These are phyloP conservation scores for Ustilago xerochloae DNA, from an alignment of 1,284 basidiomycete species.

Conservation along the genomic window DNA sequence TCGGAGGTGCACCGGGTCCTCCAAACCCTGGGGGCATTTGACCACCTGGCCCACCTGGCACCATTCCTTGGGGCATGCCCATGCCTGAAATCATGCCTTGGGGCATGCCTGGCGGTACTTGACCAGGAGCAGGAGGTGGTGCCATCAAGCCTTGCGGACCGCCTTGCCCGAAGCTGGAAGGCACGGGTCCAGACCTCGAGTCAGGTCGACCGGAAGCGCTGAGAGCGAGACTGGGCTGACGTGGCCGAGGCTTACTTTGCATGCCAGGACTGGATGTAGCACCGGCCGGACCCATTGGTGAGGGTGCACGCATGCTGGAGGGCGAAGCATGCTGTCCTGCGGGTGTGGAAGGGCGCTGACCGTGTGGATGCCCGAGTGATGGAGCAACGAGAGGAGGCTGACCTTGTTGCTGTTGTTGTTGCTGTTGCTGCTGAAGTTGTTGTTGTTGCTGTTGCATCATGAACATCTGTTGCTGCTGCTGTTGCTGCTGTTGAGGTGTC, in stretches of 20 bases:
- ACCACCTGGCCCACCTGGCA: conserved; percentile 17
- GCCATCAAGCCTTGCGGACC: conserved; percentile 45
- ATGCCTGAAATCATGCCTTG: conserved; percentile 28
- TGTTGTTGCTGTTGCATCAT: conserved; percentile 40
- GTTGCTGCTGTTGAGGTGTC: conserved; percentile 41
- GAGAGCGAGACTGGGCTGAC: conserved; percentile 43
- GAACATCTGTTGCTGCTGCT: conserved; percentile 37
- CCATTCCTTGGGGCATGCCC: conserved; percentile 29
- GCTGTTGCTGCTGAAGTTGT: conserved; percentile 45
- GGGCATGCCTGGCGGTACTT: conserved; percentile 35
- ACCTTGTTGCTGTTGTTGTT: conserved; percentile 46
- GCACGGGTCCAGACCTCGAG: conserved; percentile 37
- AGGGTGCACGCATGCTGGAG: conserved; percentile 48
- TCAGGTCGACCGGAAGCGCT: conserved; percentile 38
- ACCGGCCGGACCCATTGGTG: conserved; percentile 38
- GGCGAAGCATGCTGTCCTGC: conserved; percentile 41
- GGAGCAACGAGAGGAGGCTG: conserved; percentile 35
- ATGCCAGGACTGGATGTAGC: conserved; percentile 38
- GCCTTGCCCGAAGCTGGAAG: conserved; percentile 26
- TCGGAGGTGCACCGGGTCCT: conserved; percentile 14
- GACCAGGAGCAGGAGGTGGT: conserved; percentile 45
- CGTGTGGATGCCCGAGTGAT: conserved; percentile 37
- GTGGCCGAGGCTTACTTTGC: conserved; percentile 31
- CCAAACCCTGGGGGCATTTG: conserved; percentile 33
- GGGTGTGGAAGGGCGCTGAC: conserved; percentile 38